These are phyloP conservation scores for Fusarium praegraminearum DNA, from an alignment of 2,329 filamentous ascomycete genomes.

Conservation along the genomic window DNA sequence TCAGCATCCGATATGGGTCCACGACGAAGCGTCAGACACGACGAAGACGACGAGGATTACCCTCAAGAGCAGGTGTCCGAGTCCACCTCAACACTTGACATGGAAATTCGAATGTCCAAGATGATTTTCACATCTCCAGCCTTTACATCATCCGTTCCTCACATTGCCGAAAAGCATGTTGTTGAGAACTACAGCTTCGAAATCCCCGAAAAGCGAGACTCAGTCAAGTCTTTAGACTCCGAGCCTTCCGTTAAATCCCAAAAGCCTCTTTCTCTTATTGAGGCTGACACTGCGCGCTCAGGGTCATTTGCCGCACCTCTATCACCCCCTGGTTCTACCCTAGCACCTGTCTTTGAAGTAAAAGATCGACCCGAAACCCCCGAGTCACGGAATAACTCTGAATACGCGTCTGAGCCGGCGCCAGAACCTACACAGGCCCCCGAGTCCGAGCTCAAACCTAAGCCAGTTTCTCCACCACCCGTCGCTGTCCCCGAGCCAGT, in stretches of 20 bases:
- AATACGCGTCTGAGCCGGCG: constrained; percentile 19
- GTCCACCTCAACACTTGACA: constrained; percentile 51
- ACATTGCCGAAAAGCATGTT: constrained; percentile 49
- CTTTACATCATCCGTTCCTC: constrained; percentile 56
- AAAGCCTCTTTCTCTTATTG: constrained; percentile 33
- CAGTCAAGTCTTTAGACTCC: constrained; percentile 62
- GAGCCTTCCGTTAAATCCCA: constrained; percentile 48
- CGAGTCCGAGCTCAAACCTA: constrained; percentile 40
- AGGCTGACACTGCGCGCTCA: constrained; percentile 10
- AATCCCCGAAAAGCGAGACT: constrained; percentile 60
- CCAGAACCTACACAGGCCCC: constrained; percentile 42
- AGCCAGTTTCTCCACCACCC: constrained; percentile 38
- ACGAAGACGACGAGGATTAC: constrained; percentile 40
- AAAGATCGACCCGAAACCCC: constrained; percentile 34
- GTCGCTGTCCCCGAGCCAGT: constrained; percentile 46
- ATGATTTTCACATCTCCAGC: constrained; percentile 56
- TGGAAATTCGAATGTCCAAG: constrained; percentile 56
- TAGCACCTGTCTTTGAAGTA: constrained; percentile 17
- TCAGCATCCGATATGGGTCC: constrained; percentile 52
- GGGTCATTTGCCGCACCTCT: constrained; percentile 29
- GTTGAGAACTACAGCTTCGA: constrained; percentile 47
- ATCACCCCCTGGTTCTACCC: constrained; percentile 18
- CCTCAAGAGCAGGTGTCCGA: constrained; percentile 31
- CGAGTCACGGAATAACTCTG: constrained; percentile 25
- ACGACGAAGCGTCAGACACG: constrained; percentile 21